These are phyloP conservation scores for Fusarium verticillioides DNA, from an alignment of 2,329 filamentous ascomycete genomes.

Conservation along the genomic window DNA sequence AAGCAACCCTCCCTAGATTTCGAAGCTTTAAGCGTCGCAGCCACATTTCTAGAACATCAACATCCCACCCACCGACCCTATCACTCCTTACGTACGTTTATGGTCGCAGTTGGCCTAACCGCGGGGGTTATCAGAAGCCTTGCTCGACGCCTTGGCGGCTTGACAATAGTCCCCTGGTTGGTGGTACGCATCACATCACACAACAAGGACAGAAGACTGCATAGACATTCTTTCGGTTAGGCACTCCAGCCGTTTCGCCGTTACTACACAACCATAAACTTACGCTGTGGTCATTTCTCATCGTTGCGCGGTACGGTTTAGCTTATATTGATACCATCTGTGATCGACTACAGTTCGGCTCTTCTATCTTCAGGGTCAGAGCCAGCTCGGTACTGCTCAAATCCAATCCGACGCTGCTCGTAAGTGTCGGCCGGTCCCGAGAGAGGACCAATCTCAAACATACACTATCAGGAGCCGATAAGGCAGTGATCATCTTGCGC, in stretches of 20 bases:
- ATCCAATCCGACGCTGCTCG: slow-evolving; percentile 33
- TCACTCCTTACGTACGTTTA: slow-evolving; percentile 7
- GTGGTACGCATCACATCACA: slow-evolving; percentile 18
- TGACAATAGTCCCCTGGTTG: slow-evolving; percentile 9
- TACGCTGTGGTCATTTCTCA: not conserved
- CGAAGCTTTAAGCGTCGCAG: slow-evolving; percentile 21
- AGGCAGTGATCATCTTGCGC: slow-evolving; percentile 39
- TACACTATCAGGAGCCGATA: slow-evolving; percentile 25
- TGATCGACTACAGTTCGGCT: slow-evolving; percentile 10
- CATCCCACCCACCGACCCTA: not conserved
- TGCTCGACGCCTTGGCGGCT: slow-evolving; percentile 9
- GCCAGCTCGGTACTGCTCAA: slow-evolving; percentile 29
- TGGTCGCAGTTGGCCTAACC: not conserved
- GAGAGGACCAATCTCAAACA: slow-evolving; percentile 25
- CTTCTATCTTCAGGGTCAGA: slow-evolving; percentile 16
- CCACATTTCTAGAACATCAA: slow-evolving; percentile 38
- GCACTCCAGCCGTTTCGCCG: not conserved
- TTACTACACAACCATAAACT: not conserved
- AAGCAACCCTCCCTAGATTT: slow-evolving; percentile 20
- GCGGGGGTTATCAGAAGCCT: slow-evolving; percentile 11
- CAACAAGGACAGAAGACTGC: not conserved
- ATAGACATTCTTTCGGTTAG: not conserved
- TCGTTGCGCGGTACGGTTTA: not conserved
- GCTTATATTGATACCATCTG: not conserved
- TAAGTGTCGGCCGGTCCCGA: slow-evolving; percentile 43